phyloP scores from a whole-genome alignment of 805 yeast species.

The Metschnikowia lunata region DNA sequence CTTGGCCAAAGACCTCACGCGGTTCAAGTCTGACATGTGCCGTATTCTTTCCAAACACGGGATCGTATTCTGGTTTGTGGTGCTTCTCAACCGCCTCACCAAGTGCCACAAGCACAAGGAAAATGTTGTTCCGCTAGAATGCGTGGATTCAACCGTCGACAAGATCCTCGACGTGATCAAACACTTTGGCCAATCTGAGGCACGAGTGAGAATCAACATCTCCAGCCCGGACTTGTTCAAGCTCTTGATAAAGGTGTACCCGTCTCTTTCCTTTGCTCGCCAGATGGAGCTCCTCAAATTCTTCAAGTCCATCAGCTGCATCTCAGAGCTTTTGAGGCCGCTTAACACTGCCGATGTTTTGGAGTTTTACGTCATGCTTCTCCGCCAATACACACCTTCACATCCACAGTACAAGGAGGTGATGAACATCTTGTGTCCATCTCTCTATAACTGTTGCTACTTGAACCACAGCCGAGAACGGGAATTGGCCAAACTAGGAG shows the following conservation, averaged over 20 bases:
- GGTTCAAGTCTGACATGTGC: slow-evolving; percentile 41
- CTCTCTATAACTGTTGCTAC: slow-evolving; percentile 49
- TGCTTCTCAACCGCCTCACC: slow-evolving; percentile 31
- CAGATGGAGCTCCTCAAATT: slow-evolving; percentile 43
- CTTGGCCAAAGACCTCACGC: slow-evolving; percentile 31
- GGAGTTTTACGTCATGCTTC: slow-evolving; percentile 37
- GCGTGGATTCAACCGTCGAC: slow-evolving; percentile 19
- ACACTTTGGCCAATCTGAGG: slow-evolving; percentile 44
- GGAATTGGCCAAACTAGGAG: slow-evolving; percentile 45
- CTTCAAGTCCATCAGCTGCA: slow-evolving; percentile 38
- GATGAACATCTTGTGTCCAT: slow-evolving; percentile 44
- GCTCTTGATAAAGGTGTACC: slow-evolving; percentile 36
- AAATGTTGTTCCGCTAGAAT: background rate
- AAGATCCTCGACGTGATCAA: slow-evolving; percentile 36
- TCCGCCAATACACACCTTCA: slow-evolving; percentile 26
- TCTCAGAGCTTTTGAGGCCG: slow-evolving; percentile 28
- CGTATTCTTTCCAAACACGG: slow-evolving; percentile 41
- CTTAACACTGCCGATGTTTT: slow-evolving; percentile 39
- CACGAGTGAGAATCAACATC: slow-evolving; percentile 38
- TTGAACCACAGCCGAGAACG: slow-evolving; percentile 42
- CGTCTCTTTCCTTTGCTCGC: slow-evolving; percentile 26
- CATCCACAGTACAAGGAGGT: slow-evolving; percentile 34
- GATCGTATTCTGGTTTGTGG: slow-evolving; percentile 40
- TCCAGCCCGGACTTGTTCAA: slow-evolving; percentile 39
- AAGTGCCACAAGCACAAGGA: slow-evolving; percentile 10